These are phyloP conservation scores for Fusarium pseudograminearum DNA, from an alignment of 2,329 filamentous ascomycete species.

Conservation along the genomic window DNA sequence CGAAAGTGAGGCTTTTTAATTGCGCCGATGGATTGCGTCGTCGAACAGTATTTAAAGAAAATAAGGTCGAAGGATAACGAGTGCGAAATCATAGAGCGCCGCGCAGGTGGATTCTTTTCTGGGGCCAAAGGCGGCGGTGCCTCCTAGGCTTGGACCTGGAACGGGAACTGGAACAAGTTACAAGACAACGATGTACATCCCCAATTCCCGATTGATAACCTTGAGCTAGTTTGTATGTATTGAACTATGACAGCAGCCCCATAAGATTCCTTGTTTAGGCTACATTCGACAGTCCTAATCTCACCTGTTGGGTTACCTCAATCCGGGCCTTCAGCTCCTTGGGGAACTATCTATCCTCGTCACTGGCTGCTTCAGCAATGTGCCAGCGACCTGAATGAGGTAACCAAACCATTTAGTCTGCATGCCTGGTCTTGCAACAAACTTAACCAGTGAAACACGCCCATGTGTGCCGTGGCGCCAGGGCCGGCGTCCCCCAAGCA, in stretches of 20 bases:
- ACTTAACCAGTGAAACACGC: constrained; percentile 33
- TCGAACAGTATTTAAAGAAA: constrained; percentile 6
- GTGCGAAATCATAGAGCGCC: constrained; percentile 30
- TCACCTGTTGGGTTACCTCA: constrained; percentile 21
- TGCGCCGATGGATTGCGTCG: constrained; percentile 9
- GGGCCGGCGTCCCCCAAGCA: constrained; percentile 16
- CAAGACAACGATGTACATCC: constrained; percentile 31
- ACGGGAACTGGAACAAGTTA: constrained; percentile 26
- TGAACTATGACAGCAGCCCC: constrained; percentile 30
- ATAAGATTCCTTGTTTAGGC: constrained; percentile 29
- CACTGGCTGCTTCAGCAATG: constrained; percentile 20
- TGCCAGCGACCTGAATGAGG: constrained; percentile 32
- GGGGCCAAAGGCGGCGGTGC: constrained; percentile 36
- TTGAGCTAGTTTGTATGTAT: constrained; percentile 11
- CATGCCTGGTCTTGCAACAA: constrained; percentile 2
- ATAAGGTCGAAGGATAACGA: constrained; percentile 14
- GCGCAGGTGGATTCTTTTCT: constrained; percentile 35
- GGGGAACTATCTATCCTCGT: constrained; percentile 17
- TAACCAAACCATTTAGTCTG: constrained; percentile 18
- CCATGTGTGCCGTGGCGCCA: constrained; percentile 32
- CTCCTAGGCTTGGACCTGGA: constrained; percentile 1
- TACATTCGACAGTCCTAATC: constrained; percentile 7
- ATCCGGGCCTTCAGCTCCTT: constrained; percentile 36
- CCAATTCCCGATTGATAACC: constrained; percentile 42
- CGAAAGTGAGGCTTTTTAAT: constrained; percentile 19